Evolutionary conservation across 2,329 filamentous ascomycete genomes (phyloP).

Genomic region (Colletotrichum eremochloae): DNA sequence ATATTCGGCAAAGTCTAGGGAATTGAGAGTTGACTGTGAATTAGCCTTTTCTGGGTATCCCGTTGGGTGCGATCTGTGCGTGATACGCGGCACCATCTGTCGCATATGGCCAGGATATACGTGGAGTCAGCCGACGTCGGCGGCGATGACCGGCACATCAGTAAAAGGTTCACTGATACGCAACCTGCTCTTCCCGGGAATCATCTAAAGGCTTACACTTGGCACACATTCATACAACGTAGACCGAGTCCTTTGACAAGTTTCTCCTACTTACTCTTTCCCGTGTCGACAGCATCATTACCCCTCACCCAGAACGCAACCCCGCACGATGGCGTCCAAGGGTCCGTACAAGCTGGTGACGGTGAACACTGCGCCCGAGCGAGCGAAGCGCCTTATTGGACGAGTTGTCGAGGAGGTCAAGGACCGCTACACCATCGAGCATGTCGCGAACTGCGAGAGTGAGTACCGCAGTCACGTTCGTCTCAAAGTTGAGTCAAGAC

Average conservation of each 20-base stretch:
- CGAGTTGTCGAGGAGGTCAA: constrained; percentile 71
- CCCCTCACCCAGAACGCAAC: neutral
- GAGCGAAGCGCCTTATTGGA: constrained; percentile 73
- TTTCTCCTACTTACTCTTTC: neutral
- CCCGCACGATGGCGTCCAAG: constrained; percentile 52
- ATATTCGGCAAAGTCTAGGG: constrained; percentile 16
- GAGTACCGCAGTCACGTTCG: constrained; percentile 45
- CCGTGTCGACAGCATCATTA: neutral
- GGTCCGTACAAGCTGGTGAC: constrained; percentile 75
- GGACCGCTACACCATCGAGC: constrained; percentile 72
- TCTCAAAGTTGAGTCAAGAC: neutral
- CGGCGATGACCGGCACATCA: neutral
- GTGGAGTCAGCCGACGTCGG: neutral
- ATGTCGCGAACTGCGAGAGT: constrained; percentile 74
- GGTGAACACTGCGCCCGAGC: constrained; percentile 76
- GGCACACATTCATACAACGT: too few species aligned
- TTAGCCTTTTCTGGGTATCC: neutral
- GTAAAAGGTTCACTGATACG: neutral
- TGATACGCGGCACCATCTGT: neutral
- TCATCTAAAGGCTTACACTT: too few species aligned
- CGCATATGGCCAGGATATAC: neutral
- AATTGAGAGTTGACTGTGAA: neutral
- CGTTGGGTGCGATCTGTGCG: constrained; percentile 9
- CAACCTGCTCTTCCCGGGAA: neutral
- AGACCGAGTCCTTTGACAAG: too few species aligned